Evolutionary conservation across 169 alveolate species (phyloP), one percentile per base, ranked within the genome.

Genomic region (Eimeria necatrix): DNA sequence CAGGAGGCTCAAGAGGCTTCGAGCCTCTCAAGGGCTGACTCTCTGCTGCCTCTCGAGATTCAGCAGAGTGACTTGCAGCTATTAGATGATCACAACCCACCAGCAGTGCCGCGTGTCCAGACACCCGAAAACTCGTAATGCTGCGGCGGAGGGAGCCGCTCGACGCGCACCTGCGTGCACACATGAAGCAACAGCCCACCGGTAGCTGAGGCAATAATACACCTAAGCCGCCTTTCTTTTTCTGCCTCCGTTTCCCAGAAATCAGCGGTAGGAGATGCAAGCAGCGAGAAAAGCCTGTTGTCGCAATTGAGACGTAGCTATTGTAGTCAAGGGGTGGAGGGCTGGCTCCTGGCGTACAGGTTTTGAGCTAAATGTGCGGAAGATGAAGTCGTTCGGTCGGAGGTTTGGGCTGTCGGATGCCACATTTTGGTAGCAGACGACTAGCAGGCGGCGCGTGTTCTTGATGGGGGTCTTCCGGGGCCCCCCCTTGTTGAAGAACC

Each of bases 91-190:
- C 20, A 18, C n/a, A 18, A n/a, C 89, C 16, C 22, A 80, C 89
- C 89, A 3, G 89, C 89, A 8, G 89, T 51, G 32, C 51, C 49
- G 41, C 51, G 89, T 80, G 89, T 80, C 89, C 89, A 80, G 46
- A 52, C 89, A 80, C 89, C 89, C 53, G 89, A 80, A 22, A 80
- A 52, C n/a, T 80, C 71, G 32, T 80, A 80, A 48, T 80, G 89
- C 22, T 80, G 64, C 1, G 89, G 89, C 5, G 71, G 89, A 4
- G 89, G 89, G 12, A 80, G 89, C 89, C 70, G 3, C 49, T 80
- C 70, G 49, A 80, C 71, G 71, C 49, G 61, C 48, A 80, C 18
- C 89, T 80, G 89, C 89, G 51, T 51, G 71, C 70, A 80, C 0
- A 1, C n/a, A 48, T 68, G 2, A 68, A 68, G 78, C 12, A n/a